These are phyloP conservation scores for Ophiostoma angusticollis DNA, from an alignment of 2,329 filamentous ascomycete species.

Conservation along the genomic window DNA sequence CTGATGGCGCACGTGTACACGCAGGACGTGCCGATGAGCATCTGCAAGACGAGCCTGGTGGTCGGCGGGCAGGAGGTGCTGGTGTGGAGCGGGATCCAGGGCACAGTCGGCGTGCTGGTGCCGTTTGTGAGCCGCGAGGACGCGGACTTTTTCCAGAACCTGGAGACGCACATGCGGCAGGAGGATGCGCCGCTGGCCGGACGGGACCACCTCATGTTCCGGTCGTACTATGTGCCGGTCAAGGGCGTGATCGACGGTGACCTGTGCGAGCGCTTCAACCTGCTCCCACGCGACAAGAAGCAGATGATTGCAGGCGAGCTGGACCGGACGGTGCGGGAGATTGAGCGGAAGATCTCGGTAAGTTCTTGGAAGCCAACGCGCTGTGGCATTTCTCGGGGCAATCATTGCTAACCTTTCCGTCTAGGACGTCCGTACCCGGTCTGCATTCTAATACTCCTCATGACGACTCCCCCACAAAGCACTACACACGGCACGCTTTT, in stretches of 20 bases:
- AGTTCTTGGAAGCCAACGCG: conserved; percentile 24
- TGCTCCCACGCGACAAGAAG: conserved; percentile 79
- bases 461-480: too few species aligned
- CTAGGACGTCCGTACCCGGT: conserved; percentile 45
- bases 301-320: conserved; percentile 88
- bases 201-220: conserved; percentile 88
- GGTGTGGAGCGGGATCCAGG: conserved; percentile 88
- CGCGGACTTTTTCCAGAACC: conserved; percentile 91
- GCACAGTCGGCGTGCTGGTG: conserved; percentile 84
- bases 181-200: conserved; percentile 84
- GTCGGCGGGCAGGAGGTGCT: conserved; percentile 85
- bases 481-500: too few species aligned
- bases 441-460: conserved; percentile 44
- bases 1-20: conserved; percentile 82
- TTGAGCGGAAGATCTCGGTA: conserved; percentile 86
- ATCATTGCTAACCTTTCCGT: neutral
- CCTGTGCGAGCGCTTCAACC: conserved; percentile 79
- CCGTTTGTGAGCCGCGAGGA: conserved; percentile 88
- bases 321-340: conserved; percentile 80
- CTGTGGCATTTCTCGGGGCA: neutral
- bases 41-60: conserved; percentile 80
- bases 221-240: conserved; percentile 89
- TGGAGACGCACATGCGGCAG: conserved; percentile 76
- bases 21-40: conserved; percentile 82
- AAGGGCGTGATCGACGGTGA: conserved; percentile 97